Conservation (phyloP, 768 basidiomycete genomes). For the Tulasnella calospora region DNA sequence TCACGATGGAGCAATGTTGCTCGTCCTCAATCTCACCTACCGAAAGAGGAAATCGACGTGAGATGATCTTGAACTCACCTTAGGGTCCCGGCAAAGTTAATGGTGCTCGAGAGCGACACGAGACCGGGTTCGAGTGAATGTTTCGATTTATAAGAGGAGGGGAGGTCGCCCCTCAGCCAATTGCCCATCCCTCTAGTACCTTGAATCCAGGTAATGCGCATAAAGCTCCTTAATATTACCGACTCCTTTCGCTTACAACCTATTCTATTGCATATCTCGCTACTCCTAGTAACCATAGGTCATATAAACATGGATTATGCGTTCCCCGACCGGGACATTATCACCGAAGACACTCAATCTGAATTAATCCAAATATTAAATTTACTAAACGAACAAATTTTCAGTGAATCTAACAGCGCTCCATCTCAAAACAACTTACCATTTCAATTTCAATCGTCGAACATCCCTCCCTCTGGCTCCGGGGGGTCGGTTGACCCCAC, state of each 20-base stretch:
- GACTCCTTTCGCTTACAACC: not conserved
- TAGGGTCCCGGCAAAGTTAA: not conserved
- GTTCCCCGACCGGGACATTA: not conserved
- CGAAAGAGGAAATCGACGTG: not conserved
- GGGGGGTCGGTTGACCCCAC: not conserved
- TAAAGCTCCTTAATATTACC: not conserved
- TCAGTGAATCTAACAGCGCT: not conserved
- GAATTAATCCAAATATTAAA: not conserved
- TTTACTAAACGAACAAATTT: not conserved
- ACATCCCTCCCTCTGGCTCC: not conserved
- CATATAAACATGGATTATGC: not conserved
- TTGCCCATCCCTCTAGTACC: no score
- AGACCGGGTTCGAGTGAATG: not conserved
- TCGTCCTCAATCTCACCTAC: conserved; percentile 7
- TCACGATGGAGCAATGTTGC: not conserved
- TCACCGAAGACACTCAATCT: not conserved
- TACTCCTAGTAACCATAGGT: not conserved
- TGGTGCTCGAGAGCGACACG: not conserved
- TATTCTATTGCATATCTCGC: not conserved
- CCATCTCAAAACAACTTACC: not conserved
- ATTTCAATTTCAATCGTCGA: not conserved
- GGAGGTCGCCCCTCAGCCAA: not conserved
- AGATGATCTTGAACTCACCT: not conserved
- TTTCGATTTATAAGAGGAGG: not conserved
- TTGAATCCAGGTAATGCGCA: no score